phyloP scores from a whole-genome alignment of 1,139 yeast genomes.

The Yarrowia galli region DNA sequence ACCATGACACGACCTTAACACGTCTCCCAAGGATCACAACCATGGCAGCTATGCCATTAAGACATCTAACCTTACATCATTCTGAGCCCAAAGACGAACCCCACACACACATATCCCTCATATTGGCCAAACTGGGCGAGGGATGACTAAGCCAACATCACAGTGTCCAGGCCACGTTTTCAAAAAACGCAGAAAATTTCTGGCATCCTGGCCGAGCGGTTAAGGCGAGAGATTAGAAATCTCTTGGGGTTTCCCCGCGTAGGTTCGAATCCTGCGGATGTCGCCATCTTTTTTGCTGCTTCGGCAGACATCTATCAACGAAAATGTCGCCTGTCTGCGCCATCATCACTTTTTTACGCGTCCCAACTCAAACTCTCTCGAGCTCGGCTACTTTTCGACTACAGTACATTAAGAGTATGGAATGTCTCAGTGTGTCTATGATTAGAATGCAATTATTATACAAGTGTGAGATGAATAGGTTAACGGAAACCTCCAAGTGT shows the following conservation, averaged over 20 bases:
- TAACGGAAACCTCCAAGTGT: conserved; percentile 21
- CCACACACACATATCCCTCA: too few relatives aligned
- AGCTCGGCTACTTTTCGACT: too few relatives aligned
- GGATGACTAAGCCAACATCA: not conserved
- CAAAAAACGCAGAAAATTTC: not conserved
- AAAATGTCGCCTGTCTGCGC: too few relatives aligned
- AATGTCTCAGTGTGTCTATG: too few relatives aligned
- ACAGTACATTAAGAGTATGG: too few relatives aligned
- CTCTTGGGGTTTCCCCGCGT: conserved; percentile 39
- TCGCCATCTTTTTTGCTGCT: conserved; percentile 19
- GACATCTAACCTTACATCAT: too few relatives aligned
- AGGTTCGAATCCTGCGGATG: conserved; percentile 39
- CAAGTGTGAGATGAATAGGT: not conserved
- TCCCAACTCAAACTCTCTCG: not conserved
- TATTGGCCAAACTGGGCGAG: too few relatives aligned
- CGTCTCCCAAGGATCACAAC: too few relatives aligned
- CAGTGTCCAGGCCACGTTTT: not conserved
- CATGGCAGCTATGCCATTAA: too few relatives aligned
- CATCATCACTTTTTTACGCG: too few relatives aligned
- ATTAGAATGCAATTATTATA: conserved; percentile 8
- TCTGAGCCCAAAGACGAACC: too few relatives aligned
- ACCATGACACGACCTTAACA: not conserved
- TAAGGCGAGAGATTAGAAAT: conserved; percentile 39
- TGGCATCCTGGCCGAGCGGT: conserved; percentile 39
- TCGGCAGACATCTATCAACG: too few relatives aligned